phyloP scores from a whole-genome alignment of 1,284 basidiomycete species.

The Papiliotrema terrestris region DNA sequence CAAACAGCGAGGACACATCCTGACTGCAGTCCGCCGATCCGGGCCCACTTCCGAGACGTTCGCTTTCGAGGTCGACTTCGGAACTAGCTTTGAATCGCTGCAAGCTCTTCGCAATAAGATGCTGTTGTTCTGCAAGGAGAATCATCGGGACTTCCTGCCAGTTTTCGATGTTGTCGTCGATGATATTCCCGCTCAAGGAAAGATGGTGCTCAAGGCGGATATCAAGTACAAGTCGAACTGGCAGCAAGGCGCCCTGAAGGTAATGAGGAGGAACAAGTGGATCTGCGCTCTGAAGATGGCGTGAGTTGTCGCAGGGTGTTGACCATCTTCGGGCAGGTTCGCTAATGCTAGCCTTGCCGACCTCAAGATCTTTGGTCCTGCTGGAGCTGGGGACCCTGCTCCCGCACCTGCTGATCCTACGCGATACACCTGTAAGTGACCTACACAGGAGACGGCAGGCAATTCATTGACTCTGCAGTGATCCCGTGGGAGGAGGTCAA shows the following conservation, averaged over 20 bases:
- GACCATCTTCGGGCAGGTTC: neutral
- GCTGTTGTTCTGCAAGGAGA: constrained; percentile 70
- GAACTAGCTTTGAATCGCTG: constrained; percentile 77
- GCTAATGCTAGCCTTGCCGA: constrained; percentile 55
- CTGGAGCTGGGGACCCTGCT: constrained; percentile 60
- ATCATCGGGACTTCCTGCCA: constrained; percentile 69
- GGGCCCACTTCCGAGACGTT: constrained; percentile 50
- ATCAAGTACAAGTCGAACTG: constrained; percentile 87
- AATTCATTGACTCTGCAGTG: constrained; percentile 28
- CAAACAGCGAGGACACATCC: neutral
- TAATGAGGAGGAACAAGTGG: constrained; percentile 82
- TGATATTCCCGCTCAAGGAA: constrained; percentile 79
- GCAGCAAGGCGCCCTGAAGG: constrained; percentile 70
- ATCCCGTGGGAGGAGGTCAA: constrained; percentile 67
- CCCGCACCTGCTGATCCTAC: constrained; percentile 54
- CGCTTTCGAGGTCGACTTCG: constrained; percentile 71
- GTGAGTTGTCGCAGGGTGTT: constrained; percentile 13
- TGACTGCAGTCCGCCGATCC: constrained; percentile 47
- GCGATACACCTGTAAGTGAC: constrained; percentile 56
- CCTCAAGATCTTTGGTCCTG: constrained; percentile 70
- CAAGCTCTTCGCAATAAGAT: constrained; percentile 74
- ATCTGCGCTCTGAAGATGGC: constrained; percentile 76
- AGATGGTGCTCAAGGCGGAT: constrained; percentile 71
- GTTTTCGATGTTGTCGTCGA: constrained; percentile 59
- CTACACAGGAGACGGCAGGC: neutral